Conservation (phyloP, 2,329 filamentous ascomycete species). For the Orbilia javanica region DNA sequence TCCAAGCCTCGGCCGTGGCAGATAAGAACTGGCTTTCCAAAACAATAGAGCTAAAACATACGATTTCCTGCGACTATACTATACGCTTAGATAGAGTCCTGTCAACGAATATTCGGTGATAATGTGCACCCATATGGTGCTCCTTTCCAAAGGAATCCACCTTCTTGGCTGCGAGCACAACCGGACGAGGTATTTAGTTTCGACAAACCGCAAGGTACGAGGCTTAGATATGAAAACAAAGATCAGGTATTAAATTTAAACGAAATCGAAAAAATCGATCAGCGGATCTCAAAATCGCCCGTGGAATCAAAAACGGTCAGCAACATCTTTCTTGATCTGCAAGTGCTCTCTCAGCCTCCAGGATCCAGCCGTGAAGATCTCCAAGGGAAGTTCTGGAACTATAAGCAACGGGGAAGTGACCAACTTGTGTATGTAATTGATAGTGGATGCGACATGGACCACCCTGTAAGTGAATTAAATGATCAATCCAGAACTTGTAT, state of each 20-base stretch:
- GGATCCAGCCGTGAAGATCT: neutral
- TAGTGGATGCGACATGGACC: constrained; percentile 1
- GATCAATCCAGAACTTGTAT: too few relatives aligned
- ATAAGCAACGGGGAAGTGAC: neutral
- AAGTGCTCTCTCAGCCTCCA: neutral
- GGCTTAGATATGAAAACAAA: neutral
- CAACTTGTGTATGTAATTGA: neutral
- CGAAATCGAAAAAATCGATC: neutral
- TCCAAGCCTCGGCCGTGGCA: too few relatives aligned
- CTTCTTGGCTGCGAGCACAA: neutral
- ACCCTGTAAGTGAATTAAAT: neutral
- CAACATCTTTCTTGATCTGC: neutral
- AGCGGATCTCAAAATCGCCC: neutral
- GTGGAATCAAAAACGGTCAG: neutral
- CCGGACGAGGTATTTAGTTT: neutral
- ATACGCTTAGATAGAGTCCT: neutral
- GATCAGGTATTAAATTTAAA: too few relatives aligned
- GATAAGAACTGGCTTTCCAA: too few relatives aligned
- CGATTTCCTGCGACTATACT: neutral
- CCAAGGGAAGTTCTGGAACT: constrained; percentile 1
- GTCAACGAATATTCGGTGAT: neutral
- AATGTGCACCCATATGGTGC: neutral
- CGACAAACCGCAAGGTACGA: neutral
- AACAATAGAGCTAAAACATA: neutral
- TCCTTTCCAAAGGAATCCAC: neutral